Evolutionary conservation across 192 early-diverging fungal genomes (phyloP).

Genomic region (Coemansia sp.): DNA sequence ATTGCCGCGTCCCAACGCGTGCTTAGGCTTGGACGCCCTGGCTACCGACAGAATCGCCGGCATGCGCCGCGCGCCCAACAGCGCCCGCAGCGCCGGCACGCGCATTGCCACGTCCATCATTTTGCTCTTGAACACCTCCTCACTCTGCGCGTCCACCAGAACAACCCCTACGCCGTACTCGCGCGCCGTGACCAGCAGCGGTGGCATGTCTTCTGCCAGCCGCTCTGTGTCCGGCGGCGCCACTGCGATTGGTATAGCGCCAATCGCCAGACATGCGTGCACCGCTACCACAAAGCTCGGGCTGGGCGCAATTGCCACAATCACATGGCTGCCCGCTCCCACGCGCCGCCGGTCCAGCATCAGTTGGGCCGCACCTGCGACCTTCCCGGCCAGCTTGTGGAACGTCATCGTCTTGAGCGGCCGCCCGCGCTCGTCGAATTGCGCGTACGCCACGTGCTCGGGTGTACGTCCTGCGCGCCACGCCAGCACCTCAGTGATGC

Average conservation of each 20-base stretch:
- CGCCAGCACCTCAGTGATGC: conserved; percentile 69
- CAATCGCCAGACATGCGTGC: conserved; percentile 80
- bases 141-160: conserved; percentile 63
- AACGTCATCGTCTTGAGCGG: conserved; percentile 67
- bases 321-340: conserved; percentile 57
- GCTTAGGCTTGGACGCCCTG: conserved; percentile 67
- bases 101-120: conserved; percentile 59
- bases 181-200: conserved; percentile 59
- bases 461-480: conserved; percentile 67
- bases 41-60: conserved; percentile 61
- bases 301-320: conserved; percentile 68
- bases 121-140: conserved; percentile 67
- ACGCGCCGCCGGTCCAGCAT: conserved; percentile 62
- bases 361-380: conserved; percentile 64
- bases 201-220: conserved; percentile 67
- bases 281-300: conserved; percentile 68
- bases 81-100: conserved; percentile 42
- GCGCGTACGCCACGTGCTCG: conserved; percentile 63
- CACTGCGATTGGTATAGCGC: conserved; percentile 69
- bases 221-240: conserved; percentile 64
- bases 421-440: conserved; percentile 60
- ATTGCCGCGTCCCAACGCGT: conserved; percentile 60
- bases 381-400: conserved; percentile 65
- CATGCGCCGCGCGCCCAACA: conserved; percentile 45
- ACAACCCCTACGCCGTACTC: conserved; percentile 63